phyloP scores from a whole-genome alignment of 2,329 filamentous ascomycete genomes.

The Curvularia eragrostidis region DNA sequence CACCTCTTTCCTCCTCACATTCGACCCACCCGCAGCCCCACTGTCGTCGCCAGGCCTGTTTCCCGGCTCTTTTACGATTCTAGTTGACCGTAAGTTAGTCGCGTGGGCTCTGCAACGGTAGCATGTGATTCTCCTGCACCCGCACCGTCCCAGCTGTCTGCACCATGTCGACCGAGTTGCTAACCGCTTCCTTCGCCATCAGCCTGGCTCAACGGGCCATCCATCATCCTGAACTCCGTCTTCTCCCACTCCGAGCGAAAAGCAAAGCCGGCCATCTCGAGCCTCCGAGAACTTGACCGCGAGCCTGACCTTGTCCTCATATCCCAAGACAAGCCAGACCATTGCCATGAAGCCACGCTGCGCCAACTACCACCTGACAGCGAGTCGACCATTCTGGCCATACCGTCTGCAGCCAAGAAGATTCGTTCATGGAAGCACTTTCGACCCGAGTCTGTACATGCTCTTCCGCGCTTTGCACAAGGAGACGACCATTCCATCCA shows the following conservation, averaged over 20 bases:
- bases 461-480: constrained; percentile 53
- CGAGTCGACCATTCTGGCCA: constrained; percentile 69
- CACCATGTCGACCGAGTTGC: constrained; percentile 2
- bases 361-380: constrained; percentile 65
- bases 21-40: constrained; percentile 61
- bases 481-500: constrained; percentile 51
- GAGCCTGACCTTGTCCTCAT: constrained; percentile 64
- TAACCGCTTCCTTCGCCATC: neutral
- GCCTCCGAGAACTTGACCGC: constrained; percentile 61
- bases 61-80: constrained; percentile 66
- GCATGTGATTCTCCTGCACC: neutral
- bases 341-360: constrained; percentile 73
- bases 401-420: constrained; percentile 67
- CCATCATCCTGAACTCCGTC: constrained; percentile 65
- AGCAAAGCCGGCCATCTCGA: constrained; percentile 62
- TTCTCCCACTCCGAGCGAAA: constrained; percentile 67
- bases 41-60: constrained; percentile 47
- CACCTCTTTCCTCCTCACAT: constrained; percentile 69
- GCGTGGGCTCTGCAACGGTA: neutral
- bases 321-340: constrained; percentile 69
- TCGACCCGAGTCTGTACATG: constrained; percentile 55
- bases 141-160: neutral
- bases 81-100: constrained; percentile 63
- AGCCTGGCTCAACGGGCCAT: constrained; percentile 68
- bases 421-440: constrained; percentile 75